Base-by-base conservation (phyloP, 495 filamentous ascomycete species). In the Penicillium arizonense region DNA sequence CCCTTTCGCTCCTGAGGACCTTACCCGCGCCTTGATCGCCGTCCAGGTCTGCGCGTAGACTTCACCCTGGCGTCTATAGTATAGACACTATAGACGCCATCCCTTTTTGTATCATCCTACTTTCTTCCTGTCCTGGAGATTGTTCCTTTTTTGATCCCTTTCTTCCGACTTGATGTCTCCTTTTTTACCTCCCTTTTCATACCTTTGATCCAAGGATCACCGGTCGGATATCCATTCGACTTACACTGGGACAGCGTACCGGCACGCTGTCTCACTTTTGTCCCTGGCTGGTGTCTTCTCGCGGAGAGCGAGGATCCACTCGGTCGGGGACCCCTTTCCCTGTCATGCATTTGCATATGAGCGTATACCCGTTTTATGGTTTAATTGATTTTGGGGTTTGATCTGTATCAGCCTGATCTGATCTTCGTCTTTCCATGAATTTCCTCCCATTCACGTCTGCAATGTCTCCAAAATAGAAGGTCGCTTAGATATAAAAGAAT, bases 21-120 rank as follows among this genome's bases (percentile, higher is more conserved):
- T 77, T 58, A 60, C 64, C 24, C 68, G 69, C 40, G 74, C 74
- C 50, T 67, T 77, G 66, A 63, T 64, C 58, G 68, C 70, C 42
- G 65, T 77, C 52, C 72, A 71, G 54, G 60, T 75, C 56, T 73
- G 60, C 58, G 59, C 59, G 5, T 73, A 62, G 28, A 10, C 5
- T 18, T 18, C 18, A 18, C 1, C 18, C 18, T 30, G 28, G 7
- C 9, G 26, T 30, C 6, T 30, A 3, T 30, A 30, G 5, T 5
- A 3, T 30, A 30, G 1, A 53, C 12, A 14, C n/a, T 44, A 46
- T 42, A 56, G 53, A 42, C 11, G 24, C 10, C 34, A 16, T 32
- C 37, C 46, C 23, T 47, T 53, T 58, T 64, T 44, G 44, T 47
- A 39, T 36, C 28, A 24, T 41, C 35, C 37, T 47, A 54, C 28